Conservation (phyloP, 495 filamentous ascomycete species). For the Neurospora intermedia region DNA sequence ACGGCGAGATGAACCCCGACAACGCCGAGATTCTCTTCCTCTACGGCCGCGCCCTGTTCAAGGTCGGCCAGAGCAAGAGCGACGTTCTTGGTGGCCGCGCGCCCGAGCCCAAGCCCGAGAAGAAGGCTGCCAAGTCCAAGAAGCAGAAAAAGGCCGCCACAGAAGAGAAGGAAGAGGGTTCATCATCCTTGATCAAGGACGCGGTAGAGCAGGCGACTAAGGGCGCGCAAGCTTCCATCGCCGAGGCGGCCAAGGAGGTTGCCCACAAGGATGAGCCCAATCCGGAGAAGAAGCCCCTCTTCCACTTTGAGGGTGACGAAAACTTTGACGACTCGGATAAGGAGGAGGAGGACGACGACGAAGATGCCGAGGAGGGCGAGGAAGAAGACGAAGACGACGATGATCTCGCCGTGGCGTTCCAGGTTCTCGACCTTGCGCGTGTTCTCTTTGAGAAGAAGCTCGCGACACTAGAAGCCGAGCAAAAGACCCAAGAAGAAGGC, state of each 20-base stretch:
- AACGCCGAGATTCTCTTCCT: constrained; percentile 90
- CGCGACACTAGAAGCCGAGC: constrained; percentile 24
- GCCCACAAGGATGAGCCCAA: constrained; percentile 23
- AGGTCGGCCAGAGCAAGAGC: constrained; percentile 85
- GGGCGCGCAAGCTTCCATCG: constrained; percentile 28
- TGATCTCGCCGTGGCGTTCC: constrained; percentile 81
- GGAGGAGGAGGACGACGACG: constrained; percentile 50
- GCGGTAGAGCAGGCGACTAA: constrained; percentile 43
- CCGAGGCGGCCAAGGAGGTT: constrained; percentile 29
- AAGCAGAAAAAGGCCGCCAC: constrained; percentile 16
- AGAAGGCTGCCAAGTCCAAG: constrained; percentile 21
- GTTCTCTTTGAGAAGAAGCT: constrained; percentile 55
- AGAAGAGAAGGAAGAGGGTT: constrained; percentile 24
- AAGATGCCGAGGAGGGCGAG: constrained; percentile 31
- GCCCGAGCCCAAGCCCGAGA: constrained; percentile 38
- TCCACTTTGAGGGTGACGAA: constrained; percentile 90
- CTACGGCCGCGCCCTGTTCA: constrained; percentile 87
- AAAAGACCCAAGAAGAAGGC: constrained; percentile 30
- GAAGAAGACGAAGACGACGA: constrained; percentile 73
- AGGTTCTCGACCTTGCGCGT: constrained; percentile 83
- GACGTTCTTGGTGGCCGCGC: constrained; percentile 85
- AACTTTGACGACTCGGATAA: constrained; percentile 79
- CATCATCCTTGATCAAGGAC: constrained; percentile 20
- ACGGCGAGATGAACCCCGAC: constrained; percentile 79
- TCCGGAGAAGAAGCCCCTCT: constrained; percentile 54